Evolutionary conservation across 768 basidiomycete genomes (phyloP), one percentile per base, ranked within the genome.

Genomic region (Leucogyrophana mollusca): DNA sequence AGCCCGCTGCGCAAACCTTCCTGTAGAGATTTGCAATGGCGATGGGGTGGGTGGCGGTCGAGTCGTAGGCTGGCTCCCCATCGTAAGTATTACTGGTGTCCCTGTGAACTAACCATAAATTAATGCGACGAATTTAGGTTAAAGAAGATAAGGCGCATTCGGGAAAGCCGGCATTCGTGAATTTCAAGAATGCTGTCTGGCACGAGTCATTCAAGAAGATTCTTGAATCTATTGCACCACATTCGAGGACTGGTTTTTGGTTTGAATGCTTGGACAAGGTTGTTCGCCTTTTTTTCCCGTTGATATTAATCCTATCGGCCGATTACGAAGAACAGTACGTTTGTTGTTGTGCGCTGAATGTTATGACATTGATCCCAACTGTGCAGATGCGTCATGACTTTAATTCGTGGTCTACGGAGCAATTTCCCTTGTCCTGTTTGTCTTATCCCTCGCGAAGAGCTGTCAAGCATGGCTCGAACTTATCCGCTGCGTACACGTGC

Each of bases 251-350:
- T 4, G 48, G 45, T 2, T 49, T 33, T 35, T 50, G 45, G 40
- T n/a, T 46, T 16, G 13, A 53, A 30, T 71, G 68, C 52, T 64
- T 59, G 11, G 69, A 71, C 49, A 51, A 46, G 1, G 48, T 66
- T 9, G 7, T 33, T 1, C 62, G 58, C 0, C 49, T 25, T 5
- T 46, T 75, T 0, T 74, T 57, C 40, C 71, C 71, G 9, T 21
- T 46, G 4, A 46, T 53, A 33, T 38, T 50, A 10, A 69, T 73
- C 9, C 45, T 73, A 3, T 67, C 65, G n/a, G 64, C 69, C 16
- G 72, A 75, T 40, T 77, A 72, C 46, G 67, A 74, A 50, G 73
- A 77, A 58, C 67, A 68, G 74, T 75, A 61, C 25, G 69, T 51
- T 6, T 33, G n/a, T 22, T 41, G 34, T 20, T 45, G 16, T 13